phyloP scores from a whole-genome alignment of 2,329 filamentous ascomycete species.

The Chalara sp. region DNA sequence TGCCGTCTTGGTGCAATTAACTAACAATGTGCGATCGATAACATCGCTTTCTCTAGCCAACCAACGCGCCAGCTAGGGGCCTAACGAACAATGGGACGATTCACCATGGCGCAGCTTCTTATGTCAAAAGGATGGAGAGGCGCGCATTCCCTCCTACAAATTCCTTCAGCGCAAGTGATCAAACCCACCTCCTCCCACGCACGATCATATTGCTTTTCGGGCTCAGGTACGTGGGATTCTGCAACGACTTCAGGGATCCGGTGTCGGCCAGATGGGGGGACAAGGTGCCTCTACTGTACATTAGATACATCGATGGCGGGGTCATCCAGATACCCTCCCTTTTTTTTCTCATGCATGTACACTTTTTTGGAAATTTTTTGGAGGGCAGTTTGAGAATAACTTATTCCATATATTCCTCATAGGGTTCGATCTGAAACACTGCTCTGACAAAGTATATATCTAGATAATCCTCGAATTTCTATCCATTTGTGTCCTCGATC shows the following conservation, averaged over 20 bases:
- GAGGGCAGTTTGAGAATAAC: constrained; percentile 7
- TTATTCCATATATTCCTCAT: not conserved
- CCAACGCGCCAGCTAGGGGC: too few relatives aligned
- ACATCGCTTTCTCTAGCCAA: too few relatives aligned
- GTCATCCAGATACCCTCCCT: constrained; percentile 9
- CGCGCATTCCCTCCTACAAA: too few relatives aligned
- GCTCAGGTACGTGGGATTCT: constrained; percentile 16
- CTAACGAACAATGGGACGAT: too few relatives aligned
- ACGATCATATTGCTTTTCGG: constrained; percentile 12
- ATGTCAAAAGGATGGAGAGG: too few relatives aligned
- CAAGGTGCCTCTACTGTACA: not conserved
- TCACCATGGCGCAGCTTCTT: too few relatives aligned
- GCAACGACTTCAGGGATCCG: not conserved
- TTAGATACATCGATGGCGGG: constrained; percentile 6
- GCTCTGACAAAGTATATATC: too few relatives aligned
- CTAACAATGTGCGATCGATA: too few relatives aligned
- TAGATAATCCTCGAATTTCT: too few relatives aligned
- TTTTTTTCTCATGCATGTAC: constrained; percentile 8
- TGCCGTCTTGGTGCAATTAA: too few relatives aligned
- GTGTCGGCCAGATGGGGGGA: not conserved
- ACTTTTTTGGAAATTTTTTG: not conserved
- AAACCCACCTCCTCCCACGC: constrained; percentile 4
- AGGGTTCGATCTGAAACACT: not conserved
- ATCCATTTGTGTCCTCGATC: too few relatives aligned
- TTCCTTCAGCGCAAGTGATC: not conserved